Base-by-base conservation (phyloP, 306 rosid species). In the Medicago arabica region DNA sequence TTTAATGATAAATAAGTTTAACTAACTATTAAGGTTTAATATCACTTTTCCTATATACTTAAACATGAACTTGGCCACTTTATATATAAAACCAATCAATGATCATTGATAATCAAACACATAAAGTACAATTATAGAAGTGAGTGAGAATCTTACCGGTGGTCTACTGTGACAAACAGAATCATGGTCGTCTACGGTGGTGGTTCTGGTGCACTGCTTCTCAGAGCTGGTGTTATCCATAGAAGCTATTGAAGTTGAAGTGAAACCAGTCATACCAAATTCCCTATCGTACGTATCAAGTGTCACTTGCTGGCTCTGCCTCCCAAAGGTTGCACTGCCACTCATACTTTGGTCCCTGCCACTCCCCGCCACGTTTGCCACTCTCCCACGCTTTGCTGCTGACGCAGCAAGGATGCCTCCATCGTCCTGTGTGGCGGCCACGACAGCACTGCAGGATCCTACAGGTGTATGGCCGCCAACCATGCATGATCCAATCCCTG, bases 91-190 rank as follows among this genome's bases (percentile, higher is more conserved):
- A 31, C 36, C 36, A 31, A 31, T 31, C 36, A 31, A 3, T 31
- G 36, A 31, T 31, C 36, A 31, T 31, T 31, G 6, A 31, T 5
- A 31, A 3, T 31, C 36, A 31, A 3, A 31, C 6, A 31, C 36
- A 31, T 6, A 31, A 31, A 31, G 36, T 1, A 31, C 36, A 5
- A 31, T 31, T 31, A 31, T 31, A 31, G 1, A 31, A 0, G 36
- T 31, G 6, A 31, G 36, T 31, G 36, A 47, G 38, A 58, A 58
- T 58, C 64, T 58, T 21, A 75, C 99, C 89, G 82, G 87, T 21
- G 86, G 86, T 80, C 79, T 85, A 72, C 99, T 88, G 61, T 92
- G 97, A 51, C 92, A 92, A 72, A 84, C 90, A 15, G 99, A 95
- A 69, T 92, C 97, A 43, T 85, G 95, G 31, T 95, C 97, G 10